phyloP scores from a whole-genome alignment of 2,329 filamentous ascomycete genomes.

The Penicillium paneum region DNA sequence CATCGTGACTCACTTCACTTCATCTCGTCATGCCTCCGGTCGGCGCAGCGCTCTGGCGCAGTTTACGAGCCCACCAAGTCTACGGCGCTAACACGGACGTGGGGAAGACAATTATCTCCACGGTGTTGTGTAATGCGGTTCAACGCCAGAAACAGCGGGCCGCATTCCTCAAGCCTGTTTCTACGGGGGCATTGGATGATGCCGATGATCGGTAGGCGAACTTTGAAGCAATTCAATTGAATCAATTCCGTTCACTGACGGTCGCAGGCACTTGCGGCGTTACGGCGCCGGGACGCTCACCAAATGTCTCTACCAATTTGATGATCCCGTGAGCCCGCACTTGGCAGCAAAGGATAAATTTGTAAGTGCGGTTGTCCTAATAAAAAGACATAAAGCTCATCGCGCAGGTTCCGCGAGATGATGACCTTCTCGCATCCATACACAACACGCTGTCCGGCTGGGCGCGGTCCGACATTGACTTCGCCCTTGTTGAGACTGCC shows the following conservation, averaged over 20 bases:
- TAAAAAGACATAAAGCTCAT: conserved; percentile 4
- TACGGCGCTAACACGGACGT: conserved; percentile 83
- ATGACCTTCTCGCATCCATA: conserved; percentile 51
- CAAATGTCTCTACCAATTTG: conserved; percentile 67
- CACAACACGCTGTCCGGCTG: conserved; percentile 42
- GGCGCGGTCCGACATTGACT: conserved; percentile 45
- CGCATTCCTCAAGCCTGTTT: conserved; percentile 76
- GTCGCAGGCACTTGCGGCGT: conserved; percentile 58
- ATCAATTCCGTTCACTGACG: not conserved
- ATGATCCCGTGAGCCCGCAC: conserved; percentile 73
- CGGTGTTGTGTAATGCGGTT: conserved; percentile 65
- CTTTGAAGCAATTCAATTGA: not conserved
- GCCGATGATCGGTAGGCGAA: conserved; percentile 63
- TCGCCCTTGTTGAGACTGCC: conserved; percentile 74
- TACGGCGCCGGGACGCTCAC: conserved; percentile 58
- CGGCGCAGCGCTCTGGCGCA: conserved; percentile 64
- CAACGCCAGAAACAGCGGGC: conserved; percentile 48
- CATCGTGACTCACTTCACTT: conserved; percentile 14
- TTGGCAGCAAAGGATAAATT: conserved; percentile 58
- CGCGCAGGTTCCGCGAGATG: conserved; percentile 49
- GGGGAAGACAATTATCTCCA: conserved; percentile 78
- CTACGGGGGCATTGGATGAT: conserved; percentile 67
- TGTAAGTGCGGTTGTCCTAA: conserved; percentile 11
- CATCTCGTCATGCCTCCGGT: conserved; percentile 46
- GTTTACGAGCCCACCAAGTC: conserved; percentile 67